Evolutionary conservation across 2,329 filamentous ascomycete species (phyloP), one percentile per base, ranked within the genome.

Genomic region (Leptographium lundbergii): DNA sequence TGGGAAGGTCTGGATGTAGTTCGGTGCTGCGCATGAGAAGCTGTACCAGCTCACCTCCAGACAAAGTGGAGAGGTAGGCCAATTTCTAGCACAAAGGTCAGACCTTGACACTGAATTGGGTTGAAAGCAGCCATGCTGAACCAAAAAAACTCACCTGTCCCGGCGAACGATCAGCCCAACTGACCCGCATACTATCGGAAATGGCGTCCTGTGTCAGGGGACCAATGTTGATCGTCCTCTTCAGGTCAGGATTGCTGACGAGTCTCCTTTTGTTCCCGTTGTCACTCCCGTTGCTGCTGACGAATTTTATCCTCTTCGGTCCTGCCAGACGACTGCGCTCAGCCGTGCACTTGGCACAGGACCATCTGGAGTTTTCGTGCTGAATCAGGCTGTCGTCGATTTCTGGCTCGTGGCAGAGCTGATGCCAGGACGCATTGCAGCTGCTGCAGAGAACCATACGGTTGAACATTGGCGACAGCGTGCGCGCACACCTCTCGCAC

Each of bases 361-460:
- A 81, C 88, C 89, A 94, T 63, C 85, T 81, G 61, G 81, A 81
- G 62, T 82, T 81, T 63, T 84, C 76, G 34, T n/a, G 52, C 61
- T 88, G 80, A 42, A 78, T 77, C 24, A 87, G 81, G 22, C 85
- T 81, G 62, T 86, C 81, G n/a, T 80, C 77, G 61, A 95, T 88
- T 10, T 80, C 79, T 1, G 89, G 89, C 60, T 88, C 80, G 69
- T 95, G 89, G 67, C 89, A 95, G 66, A 83, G 82, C 69, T 91
- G 88, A 70, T 95, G 89, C 81, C 89, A 95, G 50, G 85, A 82
- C 34, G 78, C 77, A 68, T 89, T 88, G 74, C 89, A 95, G 19
- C 84, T 84, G 71, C 92, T 88, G 73, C 89, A 95, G 70, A 91
- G 90, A 3, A 94, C 88, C 68, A 95, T 91, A 72, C 85, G 81